Base-by-base conservation (phyloP, 2,329 filamentous ascomycete genomes). In the Chrysosporium keratinophilum region DNA sequence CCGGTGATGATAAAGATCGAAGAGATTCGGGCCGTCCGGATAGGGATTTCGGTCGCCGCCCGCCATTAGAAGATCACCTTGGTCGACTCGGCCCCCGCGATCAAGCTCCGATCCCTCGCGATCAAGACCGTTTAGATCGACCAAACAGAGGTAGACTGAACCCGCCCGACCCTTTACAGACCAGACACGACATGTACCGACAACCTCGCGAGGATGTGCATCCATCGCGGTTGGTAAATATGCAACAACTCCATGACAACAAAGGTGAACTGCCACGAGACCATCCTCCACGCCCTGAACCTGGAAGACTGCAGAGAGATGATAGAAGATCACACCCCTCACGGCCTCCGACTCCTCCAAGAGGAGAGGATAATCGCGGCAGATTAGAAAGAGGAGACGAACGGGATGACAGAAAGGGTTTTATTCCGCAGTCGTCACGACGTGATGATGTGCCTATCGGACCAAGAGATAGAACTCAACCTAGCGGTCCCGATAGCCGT, bases 401-500 rank as follows among this genome's bases (percentile, higher is more conserved):
- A 42, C 63, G 69, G 12, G 65, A 69, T 50, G 69, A 69, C 49
- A 67, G 67, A 49, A 64, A 68, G n/a, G 64, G 58, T 44, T 59
- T 59, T 23, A 44, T 57, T 12, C 59, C 62, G 53, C 54, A 53
- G 56, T 61, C 56, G 19, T 54, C 64, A 43, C 68, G 64, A 37
- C 70, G 69, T 57, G 76, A 74, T 14, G 69, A 72, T 47, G 69
- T 77, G 43, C 79, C 79, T 5, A 75, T 74, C 17, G 78, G 78
- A 14, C 79, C 79, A 51, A 74, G 77, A 54, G 68, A 58, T 44
- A 57, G 58, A 48, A 12, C 43, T 33, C 50, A 14, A 19, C 50
- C 44, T 48, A 71, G 71, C 50, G 69, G 75, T 44, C 60, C 54
- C 54, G 56, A 60, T 17, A 63, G 61, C 9, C 59, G 58, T 40